phyloP scores from a whole-genome alignment of 2,329 filamentous ascomycete genomes.

The Paramyrothecium sp. region DNA sequence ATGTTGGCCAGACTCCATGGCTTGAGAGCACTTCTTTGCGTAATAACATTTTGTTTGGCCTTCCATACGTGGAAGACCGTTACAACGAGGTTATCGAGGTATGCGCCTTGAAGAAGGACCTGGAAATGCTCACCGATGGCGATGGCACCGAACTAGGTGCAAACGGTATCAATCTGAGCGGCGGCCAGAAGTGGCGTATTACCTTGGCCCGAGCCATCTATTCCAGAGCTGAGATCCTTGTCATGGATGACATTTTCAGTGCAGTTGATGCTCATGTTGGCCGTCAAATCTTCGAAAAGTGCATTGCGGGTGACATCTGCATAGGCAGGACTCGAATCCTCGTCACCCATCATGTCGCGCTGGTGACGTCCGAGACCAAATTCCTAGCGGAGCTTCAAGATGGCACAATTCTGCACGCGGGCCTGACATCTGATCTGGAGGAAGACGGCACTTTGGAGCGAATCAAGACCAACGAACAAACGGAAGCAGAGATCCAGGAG shows the following conservation, averaged over 20 bases:
- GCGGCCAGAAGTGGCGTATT: slow-evolving; percentile 81
- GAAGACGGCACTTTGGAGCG: slow-evolving; percentile 53
- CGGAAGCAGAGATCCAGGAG: slow-evolving; percentile 39
- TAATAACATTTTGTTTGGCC: slow-evolving; percentile 76
- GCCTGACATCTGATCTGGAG: slow-evolving; percentile 63
- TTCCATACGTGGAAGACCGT: slow-evolving; percentile 66
- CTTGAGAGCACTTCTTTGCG: slow-evolving; percentile 79
- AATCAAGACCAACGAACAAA: slow-evolving; percentile 57
- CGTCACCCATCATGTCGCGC: slow-evolving; percentile 75
- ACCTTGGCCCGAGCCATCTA: slow-evolving; percentile 79
- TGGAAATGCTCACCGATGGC: slow-evolving; percentile 73
- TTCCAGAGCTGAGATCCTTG: slow-evolving; percentile 71
- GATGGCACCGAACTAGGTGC: slow-evolving; percentile 80
- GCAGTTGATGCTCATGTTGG: slow-evolving; percentile 81
- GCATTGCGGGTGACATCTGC: slow-evolving; percentile 69
- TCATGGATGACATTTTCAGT: slow-evolving; percentile 83
- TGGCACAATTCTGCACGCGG: slow-evolving; percentile 63
- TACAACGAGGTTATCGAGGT: slow-evolving; percentile 70
- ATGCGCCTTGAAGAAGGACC: slow-evolving; percentile 73
- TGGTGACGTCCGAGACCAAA: slow-evolving; percentile 69
- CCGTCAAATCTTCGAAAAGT: slow-evolving; percentile 75
- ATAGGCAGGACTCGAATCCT: slow-evolving; percentile 70
- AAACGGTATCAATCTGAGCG: slow-evolving; percentile 81
- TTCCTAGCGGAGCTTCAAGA: slow-evolving; percentile 73
- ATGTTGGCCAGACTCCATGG: slow-evolving; percentile 79